These are phyloP conservation scores for Pythium phragmiticola DNA, from an alignment of 352 stramenopile species.

Conservation along the genomic window DNA sequence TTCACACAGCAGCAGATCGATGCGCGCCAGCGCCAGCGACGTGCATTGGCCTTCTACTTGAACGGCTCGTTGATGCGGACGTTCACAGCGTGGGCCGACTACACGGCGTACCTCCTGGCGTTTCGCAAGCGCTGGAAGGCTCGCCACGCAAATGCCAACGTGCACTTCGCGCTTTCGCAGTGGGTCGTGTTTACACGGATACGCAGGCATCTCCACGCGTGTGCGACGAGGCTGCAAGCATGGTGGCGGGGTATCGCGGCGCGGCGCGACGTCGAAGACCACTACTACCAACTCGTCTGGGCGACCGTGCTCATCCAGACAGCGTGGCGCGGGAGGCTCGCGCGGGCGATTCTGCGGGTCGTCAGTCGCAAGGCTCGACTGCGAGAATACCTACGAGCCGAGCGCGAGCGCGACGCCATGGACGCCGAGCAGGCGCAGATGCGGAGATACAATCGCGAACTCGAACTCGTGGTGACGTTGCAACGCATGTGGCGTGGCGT, in stretches of 20 bases:
- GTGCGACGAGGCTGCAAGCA: conserved; percentile 47
- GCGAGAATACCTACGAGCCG: conserved; percentile 64
- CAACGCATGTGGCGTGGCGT: conserved; percentile 76
- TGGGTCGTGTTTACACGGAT: conserved; percentile 47
- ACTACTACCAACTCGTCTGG: conserved; percentile 62
- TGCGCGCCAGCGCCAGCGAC: conserved; percentile 42
- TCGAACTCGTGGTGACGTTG: conserved; percentile 59
- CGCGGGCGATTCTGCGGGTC: conserved; percentile 45
- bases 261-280: conserved; percentile 52
- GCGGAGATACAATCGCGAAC: conserved; percentile 45
- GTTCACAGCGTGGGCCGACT: conserved; percentile 50
- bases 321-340: conserved; percentile 62
- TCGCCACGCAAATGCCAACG: conserved; percentile 48
- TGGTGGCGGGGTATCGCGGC: conserved; percentile 58
- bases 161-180: conserved; percentile 46
- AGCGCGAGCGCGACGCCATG: conserved; percentile 63
- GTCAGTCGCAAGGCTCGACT: conserved; percentile 55
- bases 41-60: conserved; percentile 63
- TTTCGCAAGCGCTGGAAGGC: conserved; percentile 45
- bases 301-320: conserved; percentile 69
- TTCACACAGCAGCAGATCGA: conserved; percentile 56
- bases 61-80: conserved; percentile 55
- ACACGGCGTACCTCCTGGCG: conserved; percentile 38
- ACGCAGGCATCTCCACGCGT: conserved; percentile 31
- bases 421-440: conserved; percentile 41